A percentile compares a stretch with the other conserved stretches of the same genome.
Evolutionary conservation across 306 rosid species (phyloP).

Genomic region (Quercus parvula): DNA sequence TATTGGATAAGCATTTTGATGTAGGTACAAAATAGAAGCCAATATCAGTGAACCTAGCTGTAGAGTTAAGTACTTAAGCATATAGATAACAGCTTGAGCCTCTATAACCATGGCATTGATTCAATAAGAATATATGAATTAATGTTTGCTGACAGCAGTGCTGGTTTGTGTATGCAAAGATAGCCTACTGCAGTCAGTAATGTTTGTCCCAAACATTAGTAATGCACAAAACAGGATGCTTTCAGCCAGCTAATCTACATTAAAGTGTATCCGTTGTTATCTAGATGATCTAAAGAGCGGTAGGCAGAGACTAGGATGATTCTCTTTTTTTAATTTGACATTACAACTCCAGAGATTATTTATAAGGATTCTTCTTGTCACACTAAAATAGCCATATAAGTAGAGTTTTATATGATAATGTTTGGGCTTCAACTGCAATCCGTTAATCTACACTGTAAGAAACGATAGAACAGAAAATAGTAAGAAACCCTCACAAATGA

Average conservation of each 20-base stretch:
- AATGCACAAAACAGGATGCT: neutral
- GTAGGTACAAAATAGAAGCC: neutral
- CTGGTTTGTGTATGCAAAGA: neutral
- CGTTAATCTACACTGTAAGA: neutral
- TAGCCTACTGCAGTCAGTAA: neutral
- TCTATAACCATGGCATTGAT: too few species aligned
- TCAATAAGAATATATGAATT: too few species aligned
- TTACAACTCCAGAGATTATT: neutral
- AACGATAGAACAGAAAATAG: neutral
- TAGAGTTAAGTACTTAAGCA: too few species aligned
- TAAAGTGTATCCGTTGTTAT: neutral
- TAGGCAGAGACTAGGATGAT: too few species aligned
- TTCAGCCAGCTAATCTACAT: neutral
- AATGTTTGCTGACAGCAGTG: neutral
- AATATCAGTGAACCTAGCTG: neutral
- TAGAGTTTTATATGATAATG: neutral
- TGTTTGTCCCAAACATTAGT: neutral
- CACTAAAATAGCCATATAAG: neutral
- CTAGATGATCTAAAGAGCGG: too few species aligned
- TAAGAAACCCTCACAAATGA: too few species aligned
- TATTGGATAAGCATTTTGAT: neutral
- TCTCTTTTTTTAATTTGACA: neutral
- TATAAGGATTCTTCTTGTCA: neutral
- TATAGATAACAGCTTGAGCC: too few species aligned
- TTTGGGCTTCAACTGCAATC: neutral